Evolutionary conservation across 208 protist genomes (phyloP).

Genomic region (Herpetomonas tarakana): DNA sequence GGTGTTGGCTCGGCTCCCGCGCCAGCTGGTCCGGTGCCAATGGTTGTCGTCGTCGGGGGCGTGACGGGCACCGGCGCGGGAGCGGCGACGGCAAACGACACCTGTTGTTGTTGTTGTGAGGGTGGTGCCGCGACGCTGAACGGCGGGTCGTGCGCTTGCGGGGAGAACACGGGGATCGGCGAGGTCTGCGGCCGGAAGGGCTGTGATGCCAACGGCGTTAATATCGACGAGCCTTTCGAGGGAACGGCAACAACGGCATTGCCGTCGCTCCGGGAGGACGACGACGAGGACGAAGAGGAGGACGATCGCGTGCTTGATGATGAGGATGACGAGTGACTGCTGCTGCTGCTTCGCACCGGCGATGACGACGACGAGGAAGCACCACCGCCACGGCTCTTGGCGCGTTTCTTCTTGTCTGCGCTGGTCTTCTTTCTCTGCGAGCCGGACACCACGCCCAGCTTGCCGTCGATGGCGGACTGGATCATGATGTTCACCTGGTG

Average conservation of each 20-base stretch:
- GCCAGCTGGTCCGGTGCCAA: no score
- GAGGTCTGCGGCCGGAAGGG: no score
- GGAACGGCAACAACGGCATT: not conserved
- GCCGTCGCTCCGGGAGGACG: not conserved
- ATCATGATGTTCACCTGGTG: slow-evolving; percentile 76
- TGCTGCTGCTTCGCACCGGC: slow-evolving; percentile 2
- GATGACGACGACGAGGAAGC: slow-evolving; percentile 6
- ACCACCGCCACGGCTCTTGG: slow-evolving; percentile 20
- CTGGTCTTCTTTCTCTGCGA: not conserved
- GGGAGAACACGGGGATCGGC: no score
- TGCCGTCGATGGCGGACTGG: slow-evolving; percentile 69
- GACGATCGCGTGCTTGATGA: slow-evolving; percentile 6
- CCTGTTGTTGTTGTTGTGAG: no score
- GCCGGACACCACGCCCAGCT: no score
- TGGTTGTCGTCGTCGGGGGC: not conserved
- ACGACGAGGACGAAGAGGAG: slow-evolving; percentile 2
- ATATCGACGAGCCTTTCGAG: not conserved
- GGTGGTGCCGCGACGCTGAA: no score
- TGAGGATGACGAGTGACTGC: not conserved
- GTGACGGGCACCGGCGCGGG: not conserved
- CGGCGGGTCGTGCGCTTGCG: no score
- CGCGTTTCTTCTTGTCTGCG: no score
- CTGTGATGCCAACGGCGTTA: no score
- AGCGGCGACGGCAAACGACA: no score
- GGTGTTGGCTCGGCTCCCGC: no score